phyloP scores from a whole-genome alignment of 108 stramenopile species.

The Mediolabrus comicus region DNA sequence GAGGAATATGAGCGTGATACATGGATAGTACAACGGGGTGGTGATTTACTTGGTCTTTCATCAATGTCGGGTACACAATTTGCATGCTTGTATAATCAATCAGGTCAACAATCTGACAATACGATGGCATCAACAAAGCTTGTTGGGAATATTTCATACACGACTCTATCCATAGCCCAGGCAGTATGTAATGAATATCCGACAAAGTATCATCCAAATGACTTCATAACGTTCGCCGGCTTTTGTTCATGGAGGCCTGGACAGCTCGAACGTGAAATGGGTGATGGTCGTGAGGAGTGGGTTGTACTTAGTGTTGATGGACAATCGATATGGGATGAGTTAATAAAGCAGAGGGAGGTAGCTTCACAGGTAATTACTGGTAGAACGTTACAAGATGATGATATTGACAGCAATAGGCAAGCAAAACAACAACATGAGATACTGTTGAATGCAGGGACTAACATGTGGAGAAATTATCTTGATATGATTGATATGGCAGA shows the following conservation, averaged over 20 bases:
- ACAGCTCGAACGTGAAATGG: slow-evolving; percentile 31
- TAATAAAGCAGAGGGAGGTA: slow-evolving; percentile 1
- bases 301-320: slow-evolving; percentile 20
- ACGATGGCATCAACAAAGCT: background rate
- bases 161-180: slow-evolving; percentile 8
- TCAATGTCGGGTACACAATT: slow-evolving; percentile 13
- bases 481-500: slow-evolving; percentile 9
- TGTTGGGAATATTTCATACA: slow-evolving; percentile 7
- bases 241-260: slow-evolving; percentile 34
- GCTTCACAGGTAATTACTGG: background rate
- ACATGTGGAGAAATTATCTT: slow-evolving; percentile 28
- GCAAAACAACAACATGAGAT: background rate
- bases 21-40: slow-evolving; percentile 31
- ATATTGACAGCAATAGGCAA: background rate
- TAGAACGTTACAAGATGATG: too few species aligned
- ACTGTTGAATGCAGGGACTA: slow-evolving; percentile 2
- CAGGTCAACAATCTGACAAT: background rate
- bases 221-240: slow-evolving; percentile 30
- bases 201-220: slow-evolving; percentile 2
- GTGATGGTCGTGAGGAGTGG: slow-evolving; percentile 22
- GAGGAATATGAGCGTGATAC: background rate
- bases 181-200: slow-evolving; percentile 13
- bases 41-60: slow-evolving; percentile 25
- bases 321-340: slow-evolving; percentile 23
- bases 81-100: slow-evolving; percentile 8